Evolutionary conservation across 2,329 filamentous ascomycete genomes (phyloP), one percentile per base, ranked within the genome.

Genomic region (Lachnellula suecica): DNA sequence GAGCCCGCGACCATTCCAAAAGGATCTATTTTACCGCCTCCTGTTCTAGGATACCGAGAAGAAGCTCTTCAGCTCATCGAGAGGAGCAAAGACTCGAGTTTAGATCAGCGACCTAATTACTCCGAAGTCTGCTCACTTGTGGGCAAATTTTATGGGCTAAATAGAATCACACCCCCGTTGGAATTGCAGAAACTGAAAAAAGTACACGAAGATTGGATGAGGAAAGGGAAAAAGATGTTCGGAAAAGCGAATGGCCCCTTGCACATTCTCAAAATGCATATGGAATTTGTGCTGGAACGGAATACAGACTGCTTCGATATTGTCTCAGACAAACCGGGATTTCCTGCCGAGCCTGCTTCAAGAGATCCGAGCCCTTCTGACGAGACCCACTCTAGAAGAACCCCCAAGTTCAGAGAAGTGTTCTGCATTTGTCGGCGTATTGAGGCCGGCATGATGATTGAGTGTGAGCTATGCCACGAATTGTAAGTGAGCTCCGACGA

Each of bases 371-470:
- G 78, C 25, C 85, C 86, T 3, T 53, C 73, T 7, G 74, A 77
- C 79, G 76, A 7, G 78, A 77, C 42, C 66, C 72, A 47, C 78
- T 69, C 60, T 86, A 74, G 79, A 77, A 87, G 63, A 79, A 88
- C 63, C 81, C 76, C 67, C 84, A 74, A 27, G n/a, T 79, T 79
- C 51, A 72, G 82, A 31, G 92, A 97, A 67, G 93, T 97, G 0
- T 99, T 97, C 70, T 99, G 94, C 71, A 96, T 99, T 61, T 99
- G 94, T 72, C 85, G 94, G 54, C 90, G 87, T 58, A 83, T 91
- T 6, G 94, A 99, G 71, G 91, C 93, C 34, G 94, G 94, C 47
- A 95, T 97, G 88, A 99, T 99, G 94, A 97, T 99, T 63, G 94
- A 99, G 72, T 99, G 94, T 69, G 94, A 97, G 69, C 79, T 97